phyloP scores from a whole-genome alignment of 179 eudicot species.

The Heliamphora pulchella region DNA sequence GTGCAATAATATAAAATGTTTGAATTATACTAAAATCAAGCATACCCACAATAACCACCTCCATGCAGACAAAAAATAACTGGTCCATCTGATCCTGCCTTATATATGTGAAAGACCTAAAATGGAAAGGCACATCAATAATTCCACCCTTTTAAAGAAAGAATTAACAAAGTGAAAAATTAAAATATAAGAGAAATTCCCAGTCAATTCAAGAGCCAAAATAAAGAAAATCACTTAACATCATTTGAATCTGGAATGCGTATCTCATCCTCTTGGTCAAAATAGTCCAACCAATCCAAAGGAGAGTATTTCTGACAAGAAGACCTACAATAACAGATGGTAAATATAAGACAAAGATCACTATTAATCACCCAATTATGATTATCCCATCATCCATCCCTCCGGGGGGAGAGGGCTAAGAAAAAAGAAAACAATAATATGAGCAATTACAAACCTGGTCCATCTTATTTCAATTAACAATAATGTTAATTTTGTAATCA shows the following conservation, averaged over 20 bases:
- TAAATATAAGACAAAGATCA: neutral
- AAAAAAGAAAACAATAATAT: neutral
- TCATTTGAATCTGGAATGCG: constrained; percentile 58
- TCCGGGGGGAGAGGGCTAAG: no score
- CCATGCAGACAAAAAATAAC: constrained; percentile 93
- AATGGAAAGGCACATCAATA: constrained; percentile 14
- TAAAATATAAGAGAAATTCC: neutral
- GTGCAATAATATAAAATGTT: neutral
- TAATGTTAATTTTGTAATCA: neutral
- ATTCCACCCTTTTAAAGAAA: neutral
- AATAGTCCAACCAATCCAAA: constrained; percentile 60
- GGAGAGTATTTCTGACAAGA: constrained; percentile 62
- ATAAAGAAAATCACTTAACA: constrained; percentile 30
- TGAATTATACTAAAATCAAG: neutral
- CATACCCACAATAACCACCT: constrained; percentile 91
- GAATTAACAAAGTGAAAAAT: neutral
- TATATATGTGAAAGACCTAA: constrained; percentile 85
- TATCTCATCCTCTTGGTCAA: constrained; percentile 84
- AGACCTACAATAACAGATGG: constrained; percentile 37
- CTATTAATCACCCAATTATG: neutral
- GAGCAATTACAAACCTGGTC: neutral
- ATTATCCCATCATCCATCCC: neutral
- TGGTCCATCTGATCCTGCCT: constrained; percentile 85
- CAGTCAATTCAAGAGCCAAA: neutral
- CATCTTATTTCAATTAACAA: neutral